Base-by-base conservation (phyloP, 108 stramenopile genomes). In the Discostella stelligeroides region DNA sequence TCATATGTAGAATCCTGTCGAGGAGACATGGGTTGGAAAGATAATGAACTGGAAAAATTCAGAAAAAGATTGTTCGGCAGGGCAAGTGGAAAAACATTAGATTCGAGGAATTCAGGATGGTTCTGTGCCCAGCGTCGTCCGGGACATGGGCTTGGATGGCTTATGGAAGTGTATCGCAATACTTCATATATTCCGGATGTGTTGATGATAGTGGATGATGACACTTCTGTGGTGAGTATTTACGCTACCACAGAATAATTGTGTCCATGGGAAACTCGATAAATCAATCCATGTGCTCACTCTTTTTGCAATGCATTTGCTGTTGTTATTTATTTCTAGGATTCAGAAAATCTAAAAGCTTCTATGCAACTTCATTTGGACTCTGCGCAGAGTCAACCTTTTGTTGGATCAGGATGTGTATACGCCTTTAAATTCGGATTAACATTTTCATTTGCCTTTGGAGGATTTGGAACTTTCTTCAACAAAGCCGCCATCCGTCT, bases 41-140 rank as follows among this genome's bases (percentile, higher is more conserved):
- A 17, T n/a, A 30, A 43, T 27, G 11, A 12, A 6, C 37, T 63
- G 11, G 37, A 63, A 63, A 2, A 6, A 18, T 63, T 63, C 20
- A 25, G 46, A 43, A 46, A n/a, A 42, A 43, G 20, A 15, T 27
- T 48, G 15, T 72, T 50, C 20, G 70, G 62, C 4, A 3, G 38
- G 12, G 48, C 48, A 1, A 59, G 50, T 41, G 48, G 70, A 12
- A 50, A 43, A 9, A 38, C n/a, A 21, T 23, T 15, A 25, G 20
- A 54, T 7, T 28, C 47, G n/a, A 9, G 57, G 46, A 17, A 68
- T 24, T 6, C 40, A 14, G 73, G 73, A 8, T 74, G 73, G 73
- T 48, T 67, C 39, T 74, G 73, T 39, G 73, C 73, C 8, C 65
- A 68, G 47, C 40, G 65, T 39, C 54, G 73, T 14, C 55, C 53